Evolutionary conservation across 2,329 filamentous ascomycete genomes (phyloP).

Genomic region (Nemania diffusa): DNA sequence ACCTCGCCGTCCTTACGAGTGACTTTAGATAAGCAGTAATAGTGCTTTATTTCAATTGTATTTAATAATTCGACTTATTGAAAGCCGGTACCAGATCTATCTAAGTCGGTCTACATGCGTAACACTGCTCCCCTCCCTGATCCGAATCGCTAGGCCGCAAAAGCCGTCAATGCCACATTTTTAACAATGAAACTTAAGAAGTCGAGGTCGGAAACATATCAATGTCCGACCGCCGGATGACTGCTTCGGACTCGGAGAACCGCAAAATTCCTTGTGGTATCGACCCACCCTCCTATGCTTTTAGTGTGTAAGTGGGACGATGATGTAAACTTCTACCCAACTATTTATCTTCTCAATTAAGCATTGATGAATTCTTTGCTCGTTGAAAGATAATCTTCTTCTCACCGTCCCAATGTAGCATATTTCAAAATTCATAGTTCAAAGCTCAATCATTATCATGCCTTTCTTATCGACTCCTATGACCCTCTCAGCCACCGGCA

Average conservation of each 20-base stretch:
- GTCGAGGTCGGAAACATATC: too few species aligned
- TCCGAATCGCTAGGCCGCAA: too few species aligned
- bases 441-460: slow-evolving; percentile 28
- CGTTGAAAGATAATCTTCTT: neutral
- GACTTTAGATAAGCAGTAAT: slow-evolving; percentile 41
- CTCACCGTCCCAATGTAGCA: neutral
- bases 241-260: too few species aligned
- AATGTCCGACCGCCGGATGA: too few species aligned
- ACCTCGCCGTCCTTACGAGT: slow-evolving; percentile 44
- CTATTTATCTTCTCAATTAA: neutral
- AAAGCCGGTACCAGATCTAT: neutral
- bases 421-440: neutral
- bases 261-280: too few species aligned
- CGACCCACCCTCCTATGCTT: neutral
- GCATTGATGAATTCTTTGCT: neutral
- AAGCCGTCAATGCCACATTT: too few species aligned
- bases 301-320: slow-evolving; percentile 1
- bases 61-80: too few species aligned
- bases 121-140: too few species aligned
- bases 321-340: neutral
- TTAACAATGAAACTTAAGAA: too few species aligned
- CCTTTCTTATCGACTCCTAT: slow-evolving; percentile 42
- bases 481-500: slow-evolving; percentile 39
- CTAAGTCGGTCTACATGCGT: neutral
- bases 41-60: neutral